These are phyloP conservation scores for Eucalyptus paniculata DNA, from an alignment of 345 rosid species.

Conservation along the genomic window DNA sequence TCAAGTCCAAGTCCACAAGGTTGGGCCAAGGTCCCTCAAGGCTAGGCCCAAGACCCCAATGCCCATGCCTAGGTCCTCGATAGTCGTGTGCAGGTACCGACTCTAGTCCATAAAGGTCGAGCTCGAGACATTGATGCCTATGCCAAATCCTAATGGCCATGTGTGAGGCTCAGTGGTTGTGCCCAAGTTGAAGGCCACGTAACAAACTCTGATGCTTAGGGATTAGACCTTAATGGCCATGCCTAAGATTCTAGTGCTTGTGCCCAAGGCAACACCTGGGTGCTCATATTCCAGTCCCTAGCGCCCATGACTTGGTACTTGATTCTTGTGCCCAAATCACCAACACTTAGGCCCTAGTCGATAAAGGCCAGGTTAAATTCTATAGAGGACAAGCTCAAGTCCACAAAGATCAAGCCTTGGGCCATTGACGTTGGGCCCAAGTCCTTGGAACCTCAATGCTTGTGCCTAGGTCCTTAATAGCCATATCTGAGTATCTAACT, in stretches of 20 bases:
- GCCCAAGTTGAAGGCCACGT: too few species aligned
- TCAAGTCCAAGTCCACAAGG: not conserved
- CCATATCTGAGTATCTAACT: not conserved
- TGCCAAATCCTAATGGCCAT: rapidly evolving
- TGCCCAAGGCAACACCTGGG: not conserved
- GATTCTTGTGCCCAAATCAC: not conserved
- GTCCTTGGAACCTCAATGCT: not conserved
- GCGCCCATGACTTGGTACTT: not conserved
- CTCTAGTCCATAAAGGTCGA: not conserved
- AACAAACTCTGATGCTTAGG: not conserved
- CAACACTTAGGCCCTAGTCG: not conserved
- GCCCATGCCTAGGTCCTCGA: not conserved
- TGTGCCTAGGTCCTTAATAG: not conserved
- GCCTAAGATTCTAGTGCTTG: not conserved
- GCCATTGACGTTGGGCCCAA: not conserved
- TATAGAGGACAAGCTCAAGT: not conserved
- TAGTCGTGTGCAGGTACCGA: rapidly evolving
- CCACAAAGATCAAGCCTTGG: not conserved
- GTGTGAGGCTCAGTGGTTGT: not conserved
- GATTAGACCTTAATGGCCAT: not conserved
- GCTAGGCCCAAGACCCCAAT: not conserved
- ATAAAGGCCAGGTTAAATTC: not conserved
- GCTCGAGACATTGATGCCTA: not conserved
- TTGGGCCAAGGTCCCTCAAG: not conserved
- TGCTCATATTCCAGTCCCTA: not conserved